phyloP scores from a whole-genome alignment of 2,329 filamentous ascomycete genomes.

The Stagonosporopsis rhizophila region DNA sequence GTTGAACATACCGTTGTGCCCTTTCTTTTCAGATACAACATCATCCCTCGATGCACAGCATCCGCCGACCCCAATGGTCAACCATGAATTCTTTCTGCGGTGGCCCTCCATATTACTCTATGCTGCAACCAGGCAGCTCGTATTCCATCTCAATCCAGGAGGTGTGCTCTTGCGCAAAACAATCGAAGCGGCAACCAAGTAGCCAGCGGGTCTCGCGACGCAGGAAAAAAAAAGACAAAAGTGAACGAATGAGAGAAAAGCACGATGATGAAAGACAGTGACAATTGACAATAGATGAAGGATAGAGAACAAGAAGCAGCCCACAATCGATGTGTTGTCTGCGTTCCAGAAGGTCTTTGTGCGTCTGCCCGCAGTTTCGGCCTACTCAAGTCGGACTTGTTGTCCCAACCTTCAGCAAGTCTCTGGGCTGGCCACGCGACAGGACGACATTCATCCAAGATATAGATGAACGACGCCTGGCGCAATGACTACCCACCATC shows the following conservation, averaged over 20 bases:
- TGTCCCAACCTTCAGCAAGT: slow-evolving; percentile 29
- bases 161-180: slow-evolving; percentile 10
- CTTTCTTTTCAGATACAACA: slow-evolving; percentile 34
- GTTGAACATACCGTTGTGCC: slow-evolving; percentile 39
- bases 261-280: slow-evolving; percentile 8
- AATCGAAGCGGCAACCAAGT: slow-evolving; percentile 9
- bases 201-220: slow-evolving; percentile 1
- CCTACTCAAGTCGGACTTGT: slow-evolving; percentile 5
- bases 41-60: slow-evolving; percentile 48
- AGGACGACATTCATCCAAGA: slow-evolving; percentile 27
- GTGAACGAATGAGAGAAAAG: slow-evolving; percentile 19
- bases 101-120: slow-evolving; percentile 29
- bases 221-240: slow-evolving; percentile 16
- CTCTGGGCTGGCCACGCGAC: slow-evolving; percentile 29
- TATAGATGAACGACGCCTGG: slow-evolving; percentile 30
- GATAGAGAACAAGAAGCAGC: slow-evolving; percentile 1
- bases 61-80: slow-evolving; percentile 42
- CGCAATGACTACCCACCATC: slow-evolving; percentile 9
- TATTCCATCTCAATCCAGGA: slow-evolving; percentile 26
- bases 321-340: slow-evolving; percentile 18
- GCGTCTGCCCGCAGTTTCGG: slow-evolving; percentile 5
- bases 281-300: slow-evolving; percentile 10
- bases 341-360: slow-evolving; percentile 17
- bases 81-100: slow-evolving; percentile 37
- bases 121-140: slow-evolving; percentile 41